A percentile compares a stretch with the other conserved stretches of the same genome.
phyloP scores from a whole-genome alignment of 106 monocot species.

The Dioscorea zingiberensis region DNA sequence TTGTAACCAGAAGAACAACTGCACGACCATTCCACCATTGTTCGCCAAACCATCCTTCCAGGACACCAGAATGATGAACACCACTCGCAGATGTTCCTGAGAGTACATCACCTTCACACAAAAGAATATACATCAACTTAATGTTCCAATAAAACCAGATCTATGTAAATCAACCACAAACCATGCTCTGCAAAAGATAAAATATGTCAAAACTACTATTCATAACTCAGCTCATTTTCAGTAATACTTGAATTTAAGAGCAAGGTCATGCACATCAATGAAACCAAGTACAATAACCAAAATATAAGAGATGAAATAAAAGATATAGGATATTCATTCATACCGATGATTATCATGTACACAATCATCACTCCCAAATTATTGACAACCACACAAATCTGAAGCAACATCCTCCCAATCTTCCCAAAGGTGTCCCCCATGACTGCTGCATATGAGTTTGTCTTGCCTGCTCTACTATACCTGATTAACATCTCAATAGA shows the following conservation, averaged over 20 bases:
- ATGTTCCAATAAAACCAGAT: neutral
- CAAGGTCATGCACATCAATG: too few species aligned
- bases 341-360: conserved; percentile 98
- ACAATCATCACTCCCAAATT: conserved; percentile 77
- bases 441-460: conserved; percentile 57
- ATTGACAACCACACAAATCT: conserved; percentile 75
- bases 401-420: conserved; percentile 59
- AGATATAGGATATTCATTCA: neutral
- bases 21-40: conserved; percentile 89
- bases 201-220: too few species aligned
- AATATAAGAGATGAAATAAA: conserved; percentile 1
- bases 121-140: neutral
- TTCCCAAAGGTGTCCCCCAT: conserved; percentile 85
- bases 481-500: conserved; percentile 81
- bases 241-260: too few species aligned
- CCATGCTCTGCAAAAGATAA: too few species aligned
- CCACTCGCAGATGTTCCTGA: conserved; percentile 75
- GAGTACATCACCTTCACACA: conserved; percentile 71
- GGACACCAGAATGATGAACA: conserved; percentile 66
- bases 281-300: too few species aligned
- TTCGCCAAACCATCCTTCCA: conserved; percentile 94
- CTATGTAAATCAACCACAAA: neutral
- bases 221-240: too few species aligned
- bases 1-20: conserved; percentile 54
- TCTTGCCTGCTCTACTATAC: conserved; percentile 56